phyloP scores from a whole-genome alignment of 257 asterid genomes.

The Cynanchum wilfordii region DNA sequence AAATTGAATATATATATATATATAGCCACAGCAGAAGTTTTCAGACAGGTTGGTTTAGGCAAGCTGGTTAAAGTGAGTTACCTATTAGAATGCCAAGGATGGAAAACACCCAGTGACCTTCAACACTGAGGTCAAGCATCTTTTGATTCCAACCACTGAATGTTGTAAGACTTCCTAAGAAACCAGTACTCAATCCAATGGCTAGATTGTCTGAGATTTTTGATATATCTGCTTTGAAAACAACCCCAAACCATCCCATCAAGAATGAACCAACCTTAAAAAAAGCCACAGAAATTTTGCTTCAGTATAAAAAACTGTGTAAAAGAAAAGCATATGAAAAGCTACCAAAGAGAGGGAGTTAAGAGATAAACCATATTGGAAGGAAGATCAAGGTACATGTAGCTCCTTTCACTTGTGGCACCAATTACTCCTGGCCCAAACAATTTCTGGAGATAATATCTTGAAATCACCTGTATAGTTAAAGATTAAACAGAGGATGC shows the following conservation, averaged over 20 bases:
- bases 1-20: too few relatives aligned
- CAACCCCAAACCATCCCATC: slow-evolving; percentile 96
- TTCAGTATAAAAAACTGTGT: background rate
- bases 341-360: slow-evolving; percentile 14
- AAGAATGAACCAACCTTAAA: slow-evolving; percentile 84
- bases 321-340: background rate
- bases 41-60: too few relatives aligned
- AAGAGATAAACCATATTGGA: slow-evolving; percentile 68
- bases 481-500: background rate
- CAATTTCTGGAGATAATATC: slow-evolving; percentile 66
- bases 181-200: slow-evolving; percentile 80
- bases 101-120: slow-evolving; percentile 70
- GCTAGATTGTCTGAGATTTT: slow-evolving; percentile 65
- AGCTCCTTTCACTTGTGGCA: slow-evolving; percentile 67
- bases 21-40: too few relatives aligned
- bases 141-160: slow-evolving; percentile 98
- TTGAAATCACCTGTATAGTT: slow-evolving; percentile 47
- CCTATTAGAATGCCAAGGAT: slow-evolving; percentile 65
- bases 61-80: slow-evolving; percentile 13
- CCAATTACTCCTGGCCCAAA: slow-evolving; percentile 69
- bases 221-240: slow-evolving; percentile 61
- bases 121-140: slow-evolving; percentile 71
- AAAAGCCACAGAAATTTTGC: background rate
- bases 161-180: slow-evolving; percentile 90
- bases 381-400: slow-evolving; percentile 87